A percentile compares a stretch with the other conserved stretches of the same genome.
phyloP scores from a whole-genome alignment of 2,329 filamentous ascomycete genomes.

The Rhytidhysteron rufulum region DNA sequence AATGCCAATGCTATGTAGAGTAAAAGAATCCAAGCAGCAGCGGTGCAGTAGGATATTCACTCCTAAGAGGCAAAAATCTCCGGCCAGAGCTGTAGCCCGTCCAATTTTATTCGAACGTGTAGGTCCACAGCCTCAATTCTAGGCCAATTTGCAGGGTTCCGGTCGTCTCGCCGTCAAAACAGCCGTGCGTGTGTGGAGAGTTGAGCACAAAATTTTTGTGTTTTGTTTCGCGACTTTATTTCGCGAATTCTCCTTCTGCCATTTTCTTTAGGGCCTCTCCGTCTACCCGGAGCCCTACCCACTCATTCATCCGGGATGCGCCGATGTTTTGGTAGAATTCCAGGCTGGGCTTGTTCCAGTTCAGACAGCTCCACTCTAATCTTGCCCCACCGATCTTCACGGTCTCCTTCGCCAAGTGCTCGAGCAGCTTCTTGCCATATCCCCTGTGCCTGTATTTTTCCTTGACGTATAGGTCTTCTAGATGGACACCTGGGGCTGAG shows the following conservation, averaged over 20 bases:
- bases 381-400: conserved; percentile 67
- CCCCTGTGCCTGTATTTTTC: conserved; percentile 67
- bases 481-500: conserved; percentile 79
- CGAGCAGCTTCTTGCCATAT: conserved; percentile 73
- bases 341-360: conserved; percentile 90
- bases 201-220: too few relatives aligned
- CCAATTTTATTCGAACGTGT: too few relatives aligned
- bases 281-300: conserved; percentile 73
- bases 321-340: conserved; percentile 70
- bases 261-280: conserved; percentile 61
- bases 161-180: too few relatives aligned
- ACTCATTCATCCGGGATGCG: conserved; percentile 63
- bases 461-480: conserved; percentile 88
- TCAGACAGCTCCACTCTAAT: conserved; percentile 86
- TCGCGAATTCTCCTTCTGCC: conserved; percentile 33
- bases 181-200: too few relatives aligned
- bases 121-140: too few relatives aligned
- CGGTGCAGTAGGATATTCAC: too few relatives aligned
- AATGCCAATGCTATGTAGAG: too few relatives aligned
- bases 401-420: conserved; percentile 75
- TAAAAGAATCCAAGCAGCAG: too few relatives aligned
- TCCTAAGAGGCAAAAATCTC: too few relatives aligned
- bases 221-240: too few relatives aligned
- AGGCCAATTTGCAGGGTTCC: too few relatives aligned
- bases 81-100: too few relatives aligned